Percentiles rank a stretch among this genome's conserved stretches.
Conservation (phyloP, 2,329 filamentous ascomycete species). For the Fusarium protoensiforme region DNA sequence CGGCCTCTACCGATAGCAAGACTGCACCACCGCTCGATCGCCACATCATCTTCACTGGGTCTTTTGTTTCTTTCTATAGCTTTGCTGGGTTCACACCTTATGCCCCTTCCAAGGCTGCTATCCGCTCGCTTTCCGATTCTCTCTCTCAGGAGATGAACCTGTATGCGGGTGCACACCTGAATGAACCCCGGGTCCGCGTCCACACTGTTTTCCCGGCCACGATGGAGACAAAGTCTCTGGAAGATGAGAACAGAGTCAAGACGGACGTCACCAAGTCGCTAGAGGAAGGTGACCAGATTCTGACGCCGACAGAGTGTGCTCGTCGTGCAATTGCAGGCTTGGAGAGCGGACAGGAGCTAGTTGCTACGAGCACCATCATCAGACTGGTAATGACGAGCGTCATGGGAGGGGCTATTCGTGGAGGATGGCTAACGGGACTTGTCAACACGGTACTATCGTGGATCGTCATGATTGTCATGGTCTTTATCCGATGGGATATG, state of each 20-base stretch:
- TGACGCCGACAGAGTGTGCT: constrained; percentile 22
- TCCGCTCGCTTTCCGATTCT: constrained; percentile 26
- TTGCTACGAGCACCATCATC: constrained; percentile 31
- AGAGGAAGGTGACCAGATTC: constrained; percentile 27
- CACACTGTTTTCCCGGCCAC: constrained; percentile 31
- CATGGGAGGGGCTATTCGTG: constrained; percentile 26
- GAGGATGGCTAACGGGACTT: constrained; percentile 14
- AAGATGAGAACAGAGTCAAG: constrained; percentile 29
- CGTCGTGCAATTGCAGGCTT: constrained; percentile 20
- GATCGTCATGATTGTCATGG: constrained; percentile 33
- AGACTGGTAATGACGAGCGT: constrained; percentile 31
- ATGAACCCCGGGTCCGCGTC: constrained; percentile 15
- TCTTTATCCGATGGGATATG: constrained; percentile 34
- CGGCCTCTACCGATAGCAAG: background rate
- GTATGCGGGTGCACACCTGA: constrained; percentile 18
- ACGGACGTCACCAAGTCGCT: constrained; percentile 28
- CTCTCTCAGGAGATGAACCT: constrained; percentile 33
- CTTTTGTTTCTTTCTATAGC: constrained; percentile 30
- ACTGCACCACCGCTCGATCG: background rate
- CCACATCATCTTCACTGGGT: constrained; percentile 29
- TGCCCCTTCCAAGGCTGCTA: constrained; percentile 25
- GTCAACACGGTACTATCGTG: constrained; percentile 22
- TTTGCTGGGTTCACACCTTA: constrained; percentile 30
- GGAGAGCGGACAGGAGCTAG: constrained; percentile 20
- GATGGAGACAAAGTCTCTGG: constrained; percentile 28